phyloP scores from a whole-genome alignment of 805 yeast species.

The Pichia kluyveri region DNA sequence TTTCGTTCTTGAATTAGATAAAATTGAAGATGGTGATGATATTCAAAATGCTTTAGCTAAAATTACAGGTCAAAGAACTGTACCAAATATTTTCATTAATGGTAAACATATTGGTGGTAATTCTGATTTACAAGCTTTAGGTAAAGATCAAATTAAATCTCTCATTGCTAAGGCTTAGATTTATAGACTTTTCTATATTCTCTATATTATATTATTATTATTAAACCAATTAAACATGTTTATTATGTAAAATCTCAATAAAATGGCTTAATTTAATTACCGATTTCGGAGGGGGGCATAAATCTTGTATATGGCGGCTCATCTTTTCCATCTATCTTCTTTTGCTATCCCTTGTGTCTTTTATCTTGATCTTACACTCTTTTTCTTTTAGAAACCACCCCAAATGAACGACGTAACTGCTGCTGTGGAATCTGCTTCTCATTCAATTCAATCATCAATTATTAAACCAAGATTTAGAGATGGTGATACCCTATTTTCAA shows the following conservation, averaged over 20 bases:
- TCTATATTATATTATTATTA: no score
- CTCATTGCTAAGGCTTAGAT: neutral
- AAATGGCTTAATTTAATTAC: no score
- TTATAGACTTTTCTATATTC: no score
- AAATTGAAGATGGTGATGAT: conserved; percentile 58
- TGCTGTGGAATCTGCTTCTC: conserved; percentile 6
- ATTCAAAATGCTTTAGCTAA: conserved; percentile 71
- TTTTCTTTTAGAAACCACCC: neutral
- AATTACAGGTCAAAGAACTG: conserved; percentile 85
- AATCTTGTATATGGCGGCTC: no score
- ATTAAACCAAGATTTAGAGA: conserved; percentile 19
- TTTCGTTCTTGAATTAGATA: conserved; percentile 46
- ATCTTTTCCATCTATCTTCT: no score
- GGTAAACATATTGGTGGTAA: conserved; percentile 96
- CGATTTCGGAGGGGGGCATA: no score
- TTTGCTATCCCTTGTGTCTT: no score
- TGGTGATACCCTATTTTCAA: conserved; percentile 16
- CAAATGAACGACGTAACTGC: neutral
- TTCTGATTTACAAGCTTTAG: conserved; percentile 72
- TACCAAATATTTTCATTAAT: conserved; percentile 83
- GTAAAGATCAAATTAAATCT: conserved; percentile 20
- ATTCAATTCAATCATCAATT: conserved; percentile 21
- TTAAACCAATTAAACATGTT: no score
- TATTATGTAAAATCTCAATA: no score
- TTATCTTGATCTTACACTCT: neutral